Base-by-base conservation (phyloP, 2,329 filamentous ascomycete genomes). In the Fusarium bactridioides region DNA sequence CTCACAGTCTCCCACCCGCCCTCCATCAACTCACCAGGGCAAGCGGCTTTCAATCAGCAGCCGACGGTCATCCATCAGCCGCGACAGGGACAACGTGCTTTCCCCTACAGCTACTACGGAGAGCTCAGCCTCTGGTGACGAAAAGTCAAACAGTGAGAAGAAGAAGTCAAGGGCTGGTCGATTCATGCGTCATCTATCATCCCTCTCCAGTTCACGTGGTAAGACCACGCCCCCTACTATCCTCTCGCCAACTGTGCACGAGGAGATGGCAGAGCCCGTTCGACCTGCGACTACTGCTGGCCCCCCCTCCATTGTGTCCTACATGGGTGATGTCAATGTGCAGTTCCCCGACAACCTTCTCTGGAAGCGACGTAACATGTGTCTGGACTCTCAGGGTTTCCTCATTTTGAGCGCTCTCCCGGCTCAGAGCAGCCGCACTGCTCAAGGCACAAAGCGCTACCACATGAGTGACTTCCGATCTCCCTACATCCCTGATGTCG, bases 321-420 rank as follows among this genome's bases (percentile, higher is more conserved):
- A 92, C 69, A 88, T 97, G 81, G 94, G 95, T 54, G 94, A 98
- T 78, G 92, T 99, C 71, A 98, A 99, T 77, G 93, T 98, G 16
- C 96, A 99, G 80, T 98, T 99, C 80, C 96, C 96, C 0, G 95
- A 98, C 79, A 97, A 94, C 61, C 86, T 99, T 51, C 87, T 99
- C 18, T 99, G 96, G 96, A 99, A 98, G 84, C 92, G 95, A 61
- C 91, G 96, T 67, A 94, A 92, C 77, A 91, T 98, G 82, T 92
- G 92, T 72, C 89, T 99, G 63, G 95, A 98, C 80, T 90, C 91
- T 13, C 87, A 92, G 67, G 96, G 95, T 23, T 94, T 93, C 81
- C 84, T 99, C 43, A 91, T 97, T 64, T 87, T 99, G 69, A 93
- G 91, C 45, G 82, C 88, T 72, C 76, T 85, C 78, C 83, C 88